Conservation (phyloP, 2,329 filamentous ascomycete species). For the Diplodia corticola region DNA sequence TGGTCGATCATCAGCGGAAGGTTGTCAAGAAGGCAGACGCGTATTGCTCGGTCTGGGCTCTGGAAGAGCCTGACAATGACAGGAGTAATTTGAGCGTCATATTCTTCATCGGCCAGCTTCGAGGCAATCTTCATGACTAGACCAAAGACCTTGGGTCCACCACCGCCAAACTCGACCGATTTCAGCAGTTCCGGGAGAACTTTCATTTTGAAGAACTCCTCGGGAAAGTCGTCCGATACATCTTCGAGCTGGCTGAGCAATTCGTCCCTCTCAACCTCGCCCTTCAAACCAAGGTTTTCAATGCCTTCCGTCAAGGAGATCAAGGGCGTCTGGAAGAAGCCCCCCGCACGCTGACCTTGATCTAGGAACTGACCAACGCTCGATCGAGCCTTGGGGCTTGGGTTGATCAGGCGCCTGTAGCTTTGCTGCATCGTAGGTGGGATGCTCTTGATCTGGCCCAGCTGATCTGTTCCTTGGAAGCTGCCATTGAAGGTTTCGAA, state of each 20-base stretch:
- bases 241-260: constrained; percentile 69
- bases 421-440: constrained; percentile 85
- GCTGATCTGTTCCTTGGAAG: constrained; percentile 74
- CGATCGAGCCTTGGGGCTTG: constrained; percentile 84
- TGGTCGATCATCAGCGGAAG: constrained; percentile 89
- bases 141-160: constrained; percentile 84
- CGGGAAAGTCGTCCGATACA: constrained; percentile 89
- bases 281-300: constrained; percentile 88
- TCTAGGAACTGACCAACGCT: constrained; percentile 86
- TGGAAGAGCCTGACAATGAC: constrained; percentile 84
- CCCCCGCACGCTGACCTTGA: constrained; percentile 76
- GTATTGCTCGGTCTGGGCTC: constrained; percentile 87
- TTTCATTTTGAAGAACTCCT: constrained; percentile 98
- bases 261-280: constrained; percentile 76
- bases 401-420: constrained; percentile 85
- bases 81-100: constrained; percentile 78
- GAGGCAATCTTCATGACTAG: constrained; percentile 88
- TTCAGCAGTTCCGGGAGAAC: constrained; percentile 94
- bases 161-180: constrained; percentile 96
- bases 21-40: constrained; percentile 87
- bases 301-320: constrained; percentile 92
- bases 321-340: constrained; percentile 89
- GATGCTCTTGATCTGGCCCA: constrained; percentile 81
- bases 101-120: constrained; percentile 88
- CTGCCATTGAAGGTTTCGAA: constrained; percentile 91